Evolutionary conservation across 257 asterid genomes (phyloP).

Genomic region (Capsicum chinense): DNA sequence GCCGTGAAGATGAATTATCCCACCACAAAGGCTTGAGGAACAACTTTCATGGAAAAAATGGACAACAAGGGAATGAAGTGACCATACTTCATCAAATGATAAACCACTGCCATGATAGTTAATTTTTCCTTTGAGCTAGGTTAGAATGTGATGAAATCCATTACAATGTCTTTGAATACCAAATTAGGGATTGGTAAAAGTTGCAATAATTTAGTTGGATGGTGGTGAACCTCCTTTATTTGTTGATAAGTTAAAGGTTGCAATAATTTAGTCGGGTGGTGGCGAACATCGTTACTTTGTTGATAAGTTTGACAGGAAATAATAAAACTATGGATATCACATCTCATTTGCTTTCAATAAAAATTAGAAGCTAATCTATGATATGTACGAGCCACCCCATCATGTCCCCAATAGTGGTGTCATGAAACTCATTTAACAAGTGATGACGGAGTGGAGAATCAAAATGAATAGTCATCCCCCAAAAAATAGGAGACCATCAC

Average conservation of each 20-base stretch:
- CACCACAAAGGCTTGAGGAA: not conserved
- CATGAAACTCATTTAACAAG: not conserved
- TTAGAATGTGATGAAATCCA: not conserved
- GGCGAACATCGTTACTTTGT: not conserved
- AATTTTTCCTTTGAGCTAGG: not conserved
- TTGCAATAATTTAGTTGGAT: not conserved
- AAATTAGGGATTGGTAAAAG: not conserved
- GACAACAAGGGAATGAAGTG: not conserved
- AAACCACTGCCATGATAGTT: not conserved
- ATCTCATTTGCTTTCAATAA: not conserved
- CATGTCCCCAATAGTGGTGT: not conserved
- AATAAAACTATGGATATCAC: not conserved
- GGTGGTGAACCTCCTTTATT: not conserved
- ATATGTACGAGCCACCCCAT: not conserved
- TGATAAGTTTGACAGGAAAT: no score
- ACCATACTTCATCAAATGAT: not conserved
- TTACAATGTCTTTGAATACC: not conserved
- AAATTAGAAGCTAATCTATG: not conserved
- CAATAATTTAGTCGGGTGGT: not conserved
- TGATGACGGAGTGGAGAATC: not conserved
- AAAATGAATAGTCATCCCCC: not conserved
- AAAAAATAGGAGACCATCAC: no score
- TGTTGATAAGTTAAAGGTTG: not conserved
- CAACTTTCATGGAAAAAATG: not conserved
- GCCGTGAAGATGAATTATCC: not conserved